Percentiles rank a stretch among this genome's conserved stretches.
phyloP scores from a whole-genome alignment of 2,329 filamentous ascomycete species.

The Plenodomus lindquistii region DNA sequence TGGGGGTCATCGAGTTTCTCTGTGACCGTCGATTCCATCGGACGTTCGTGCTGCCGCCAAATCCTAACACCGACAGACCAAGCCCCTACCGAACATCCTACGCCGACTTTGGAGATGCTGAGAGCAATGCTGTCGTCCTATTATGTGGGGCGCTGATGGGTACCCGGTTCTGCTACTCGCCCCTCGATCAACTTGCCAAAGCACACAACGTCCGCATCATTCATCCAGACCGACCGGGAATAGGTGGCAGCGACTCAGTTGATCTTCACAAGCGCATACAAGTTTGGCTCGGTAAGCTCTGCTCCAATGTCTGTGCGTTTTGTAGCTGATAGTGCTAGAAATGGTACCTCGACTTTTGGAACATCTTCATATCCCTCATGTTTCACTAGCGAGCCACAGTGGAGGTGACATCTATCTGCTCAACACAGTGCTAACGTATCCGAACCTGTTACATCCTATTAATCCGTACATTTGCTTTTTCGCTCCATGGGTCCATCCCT shows the following conservation, averaged over 20 bases:
- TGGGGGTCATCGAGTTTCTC: conserved; percentile 32
- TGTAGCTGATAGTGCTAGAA: conserved; percentile 20
- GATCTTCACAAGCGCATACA: conserved; percentile 27
- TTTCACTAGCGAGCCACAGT: conserved; percentile 40
- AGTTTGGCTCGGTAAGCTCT: conserved; percentile 30
- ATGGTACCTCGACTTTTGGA: conserved; percentile 33
- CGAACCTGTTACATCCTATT: conserved; percentile 29
- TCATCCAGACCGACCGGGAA: conserved; percentile 34
- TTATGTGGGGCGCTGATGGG: conserved; percentile 37
- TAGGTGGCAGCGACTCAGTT: conserved; percentile 32
- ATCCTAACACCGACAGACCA: conserved; percentile 18
- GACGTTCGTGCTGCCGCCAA: conserved; percentile 26
- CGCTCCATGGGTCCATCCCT: conserved; percentile 38
- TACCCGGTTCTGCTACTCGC: conserved; percentile 26
- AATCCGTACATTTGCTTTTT: conserved; percentile 36
- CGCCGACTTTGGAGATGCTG: conserved; percentile 32
- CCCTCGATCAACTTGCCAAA: conserved; percentile 34
- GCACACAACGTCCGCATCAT: conserved; percentile 32
- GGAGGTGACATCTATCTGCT: conserved; percentile 36
- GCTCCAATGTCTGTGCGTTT: neutral
- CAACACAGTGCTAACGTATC: conserved; percentile 33
- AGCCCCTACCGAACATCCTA: conserved; percentile 32
- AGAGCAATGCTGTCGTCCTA: conserved; percentile 33
- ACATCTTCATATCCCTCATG: conserved; percentile 32
- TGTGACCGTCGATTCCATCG: conserved; percentile 35